Percentiles rank a stretch among this genome's conserved stretches.
Conservation (phyloP, 306 rosid species). For the Casuarina glauca region DNA sequence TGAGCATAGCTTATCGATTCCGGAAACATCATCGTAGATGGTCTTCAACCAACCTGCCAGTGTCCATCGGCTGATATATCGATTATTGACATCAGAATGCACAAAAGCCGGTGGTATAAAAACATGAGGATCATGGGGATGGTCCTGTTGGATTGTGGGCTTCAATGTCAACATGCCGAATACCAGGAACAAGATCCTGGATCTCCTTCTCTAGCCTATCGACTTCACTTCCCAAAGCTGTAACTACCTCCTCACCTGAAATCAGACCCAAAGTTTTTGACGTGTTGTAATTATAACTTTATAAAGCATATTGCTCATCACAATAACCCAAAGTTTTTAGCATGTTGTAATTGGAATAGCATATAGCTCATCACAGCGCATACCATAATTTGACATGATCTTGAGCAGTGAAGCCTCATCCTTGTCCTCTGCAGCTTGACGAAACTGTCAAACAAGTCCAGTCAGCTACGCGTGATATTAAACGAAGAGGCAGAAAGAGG, state of each 20-base stretch:
- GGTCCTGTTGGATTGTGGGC: conserved; percentile 85
- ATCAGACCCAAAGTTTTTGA: not conserved
- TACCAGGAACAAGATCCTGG: conserved; percentile 90
- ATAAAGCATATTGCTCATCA: not conserved
- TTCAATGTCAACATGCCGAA: conserved; percentile 92
- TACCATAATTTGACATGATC: conserved; percentile 89
- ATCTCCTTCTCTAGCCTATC: conserved; percentile 96
- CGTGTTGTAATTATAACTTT: conserved; percentile 15
- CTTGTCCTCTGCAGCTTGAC: conserved; percentile 52
- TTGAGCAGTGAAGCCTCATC: conserved; percentile 57
- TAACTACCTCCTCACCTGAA: conserved; percentile 97
- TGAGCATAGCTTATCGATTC: too few relatives aligned
- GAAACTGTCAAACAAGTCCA: conserved; percentile 56
- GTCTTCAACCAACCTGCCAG: too few relatives aligned
- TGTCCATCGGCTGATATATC: too few relatives aligned
- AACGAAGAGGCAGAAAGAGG: not conserved
- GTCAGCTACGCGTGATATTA: not conserved
- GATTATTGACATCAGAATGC: too few relatives aligned
- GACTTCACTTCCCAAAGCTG: conserved; percentile 95
- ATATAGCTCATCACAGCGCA: conserved; percentile 1
- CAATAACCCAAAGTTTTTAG: not conserved
- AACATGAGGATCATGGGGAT: conserved; percentile 29
- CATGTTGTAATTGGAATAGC: not conserved
- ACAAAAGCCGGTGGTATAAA: not conserved
- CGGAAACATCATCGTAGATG: too few relatives aligned